Base-by-base conservation (phyloP, 1,139 yeast species). In the Candida sanyaensis region DNA sequence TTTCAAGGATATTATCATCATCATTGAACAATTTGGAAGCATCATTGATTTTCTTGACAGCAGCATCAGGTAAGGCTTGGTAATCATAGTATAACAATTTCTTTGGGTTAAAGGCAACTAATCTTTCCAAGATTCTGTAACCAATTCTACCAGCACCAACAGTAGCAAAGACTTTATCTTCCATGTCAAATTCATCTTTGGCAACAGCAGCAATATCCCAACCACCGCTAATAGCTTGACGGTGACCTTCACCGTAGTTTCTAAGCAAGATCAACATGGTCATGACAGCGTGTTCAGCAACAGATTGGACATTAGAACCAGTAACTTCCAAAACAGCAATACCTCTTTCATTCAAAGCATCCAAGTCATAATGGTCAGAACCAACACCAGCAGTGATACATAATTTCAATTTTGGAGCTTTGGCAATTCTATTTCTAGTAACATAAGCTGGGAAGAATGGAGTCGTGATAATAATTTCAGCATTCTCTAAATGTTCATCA, bases 91-190 rank as follows among this genome's bases (percentile, higher is more conserved):
- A 87, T 51, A 84, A 75, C 58, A 87, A 73, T 63, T 86, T 86
- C 68, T 83, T 83, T 51, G 89, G 88, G 63, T 84, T 83, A 72
- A 88, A 87, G 5, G 95, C 85, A 53, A 80, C 75, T 60, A 87
- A 68, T 63, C 95, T 77, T 66, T 86, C 88, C 62, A 87, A 73
- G 26, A 87, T 87, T 53, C 91, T 78, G 73, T 80, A 84, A 29
- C 95, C 96, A 59, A 88, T 88, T 65, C 95, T 79, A 48, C 96
- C 95, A 38, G 88, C 87, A 50, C 93, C 96, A 54, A 87, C 88
- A 38, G 93, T 86, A 28, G 88, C 87, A 51, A 88, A 72, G 26
- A 83, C 86, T 69, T 87, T 88, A 53, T 81, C 88, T 65, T 88
- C 95, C 54, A 88, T 65, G 61, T 88, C 95, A 56, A 80, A 88